Base-by-base conservation (phyloP, 768 basidiomycete species). In the Calocera viscosa region DNA sequence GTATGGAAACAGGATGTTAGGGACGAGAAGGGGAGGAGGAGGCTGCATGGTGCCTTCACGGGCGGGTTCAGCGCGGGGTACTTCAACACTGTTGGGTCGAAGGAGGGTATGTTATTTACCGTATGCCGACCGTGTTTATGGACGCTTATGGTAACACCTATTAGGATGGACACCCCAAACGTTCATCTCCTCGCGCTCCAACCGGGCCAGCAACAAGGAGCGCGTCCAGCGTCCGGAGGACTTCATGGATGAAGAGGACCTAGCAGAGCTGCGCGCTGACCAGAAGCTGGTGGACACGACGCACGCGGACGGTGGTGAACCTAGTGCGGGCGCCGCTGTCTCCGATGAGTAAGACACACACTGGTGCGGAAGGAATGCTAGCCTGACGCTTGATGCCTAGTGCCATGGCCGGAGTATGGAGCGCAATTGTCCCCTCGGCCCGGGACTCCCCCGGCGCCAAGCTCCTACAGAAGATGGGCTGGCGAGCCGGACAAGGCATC, bases 201-300 rank as follows among this genome's bases (percentile, higher is more conserved):
- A 90, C 49, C 84, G 94, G 63, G 84, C 71, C 14, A 30, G 84
- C 53, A 87, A 87, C 74, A 76, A 82, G 71, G 73, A 75, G 67
- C 81, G 83, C 71, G 77, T 76, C 1, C 77, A 81, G n/a, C 81
- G 82, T 34, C 88, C 92, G 0, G 91, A 95, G 76, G 93, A 96
- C 74, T 98, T 91, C 74, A 98, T 99, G 96, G 96, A 99, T 77
- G 96, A 97, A 47, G 96, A 99, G 77, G 96, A 98, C 75, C 79
- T 97, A 17, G 86, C 89, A 49, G 91, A 91, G 69, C 75, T 89
- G 68, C 84, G 82, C 35, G 91, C 93, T 41, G 84, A 83, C 70
- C 81, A 86, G 70, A 84, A 82, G 22, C 75, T 96, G 10, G 84
- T 93, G 2, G 88, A 90, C 72, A 89, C 87, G 39, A 86, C 87